Evolutionary conservation across 2,329 filamentous ascomycete genomes (phyloP).

Genomic region (Seiridium unicorne): DNA sequence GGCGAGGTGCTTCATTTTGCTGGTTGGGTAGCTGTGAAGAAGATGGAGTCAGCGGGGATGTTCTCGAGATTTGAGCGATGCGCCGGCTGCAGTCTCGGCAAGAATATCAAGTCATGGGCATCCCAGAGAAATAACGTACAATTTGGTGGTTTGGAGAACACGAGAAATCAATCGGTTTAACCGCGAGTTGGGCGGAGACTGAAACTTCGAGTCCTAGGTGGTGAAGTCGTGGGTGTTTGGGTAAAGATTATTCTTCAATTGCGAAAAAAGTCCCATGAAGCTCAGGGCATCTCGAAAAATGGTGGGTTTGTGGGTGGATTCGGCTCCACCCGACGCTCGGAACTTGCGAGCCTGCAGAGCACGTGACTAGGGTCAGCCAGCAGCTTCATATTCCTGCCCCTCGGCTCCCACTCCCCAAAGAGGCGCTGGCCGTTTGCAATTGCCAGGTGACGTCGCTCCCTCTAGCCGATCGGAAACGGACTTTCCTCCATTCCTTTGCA

Average conservation of each 20-base stretch:
- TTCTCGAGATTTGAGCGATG: not conserved
- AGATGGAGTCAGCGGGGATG: conserved; percentile 14
- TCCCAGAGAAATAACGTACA: not conserved
- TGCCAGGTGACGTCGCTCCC: too few species aligned
- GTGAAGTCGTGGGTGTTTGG: not conserved
- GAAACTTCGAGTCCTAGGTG: conserved; percentile 86
- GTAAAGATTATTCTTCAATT: conserved; percentile 4
- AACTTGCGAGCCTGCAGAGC: too few species aligned
- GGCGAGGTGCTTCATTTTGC: conserved; percentile 99
- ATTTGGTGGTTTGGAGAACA: conserved; percentile 55
- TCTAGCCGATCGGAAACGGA: too few species aligned
- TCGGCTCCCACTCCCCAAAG: too few species aligned
- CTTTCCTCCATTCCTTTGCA: too few species aligned
- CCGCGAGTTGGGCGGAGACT: conserved; percentile 98
- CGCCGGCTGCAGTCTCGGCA: not conserved
- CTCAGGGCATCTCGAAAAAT: not conserved
- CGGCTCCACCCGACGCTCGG: not conserved
- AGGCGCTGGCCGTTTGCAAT: too few species aligned
- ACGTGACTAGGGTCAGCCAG: too few species aligned
- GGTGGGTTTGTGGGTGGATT: not conserved
- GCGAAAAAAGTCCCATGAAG: not conserved
- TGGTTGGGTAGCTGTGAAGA: conserved; percentile 32
- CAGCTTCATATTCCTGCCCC: too few species aligned
- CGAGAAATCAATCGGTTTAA: conserved; percentile 99
- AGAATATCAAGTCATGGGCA: not conserved